Percentiles rank a stretch among this genome's conserved stretches.
phyloP scores from a whole-genome alignment of 768 basidiomycete species.

The Boletus rufocinnamomeus region DNA sequence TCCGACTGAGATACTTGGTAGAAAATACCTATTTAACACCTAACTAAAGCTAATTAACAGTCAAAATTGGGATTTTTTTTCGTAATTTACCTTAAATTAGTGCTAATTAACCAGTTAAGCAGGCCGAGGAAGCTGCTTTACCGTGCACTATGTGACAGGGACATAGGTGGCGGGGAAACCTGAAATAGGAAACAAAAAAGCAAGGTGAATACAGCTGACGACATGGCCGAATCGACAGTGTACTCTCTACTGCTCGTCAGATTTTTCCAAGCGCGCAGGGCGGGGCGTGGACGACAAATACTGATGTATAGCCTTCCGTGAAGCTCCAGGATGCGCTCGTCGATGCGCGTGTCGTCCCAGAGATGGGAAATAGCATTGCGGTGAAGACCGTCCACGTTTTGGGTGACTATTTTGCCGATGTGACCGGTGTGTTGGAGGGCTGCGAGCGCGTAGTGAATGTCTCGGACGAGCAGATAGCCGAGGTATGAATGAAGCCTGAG shows the following conservation, averaged over 20 bases:
- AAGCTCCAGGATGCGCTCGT: slow-evolving; percentile 67
- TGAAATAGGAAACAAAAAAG: not conserved
- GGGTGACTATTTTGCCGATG: slow-evolving; percentile 71
- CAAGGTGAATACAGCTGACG: not conserved
- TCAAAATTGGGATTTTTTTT: no score
- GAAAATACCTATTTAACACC: no score
- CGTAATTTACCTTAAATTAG: no score
- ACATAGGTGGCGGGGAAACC: not conserved
- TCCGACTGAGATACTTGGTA: no score
- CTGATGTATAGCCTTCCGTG: slow-evolving; percentile 86
- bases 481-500: slow-evolving; percentile 69
- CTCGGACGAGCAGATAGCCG: slow-evolving; percentile 86
- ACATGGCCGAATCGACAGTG: no score
- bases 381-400: slow-evolving; percentile 95
- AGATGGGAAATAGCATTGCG: slow-evolving; percentile 66
- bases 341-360: slow-evolving; percentile 38
- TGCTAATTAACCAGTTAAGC: no score
- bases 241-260: no score
- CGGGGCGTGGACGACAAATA: slow-evolving; percentile 3
- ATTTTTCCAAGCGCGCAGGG: no score
- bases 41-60: no score
- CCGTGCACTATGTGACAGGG: no score
- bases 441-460: slow-evolving; percentile 84
- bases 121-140: no score
- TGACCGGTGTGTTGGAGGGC: slow-evolving; percentile 73